Evolutionary conservation across 2,329 filamentous ascomycete species (phyloP), one percentile per base, ranked within the genome.

Genomic region (Nothophaeocryptopus gaeumannii): DNA sequence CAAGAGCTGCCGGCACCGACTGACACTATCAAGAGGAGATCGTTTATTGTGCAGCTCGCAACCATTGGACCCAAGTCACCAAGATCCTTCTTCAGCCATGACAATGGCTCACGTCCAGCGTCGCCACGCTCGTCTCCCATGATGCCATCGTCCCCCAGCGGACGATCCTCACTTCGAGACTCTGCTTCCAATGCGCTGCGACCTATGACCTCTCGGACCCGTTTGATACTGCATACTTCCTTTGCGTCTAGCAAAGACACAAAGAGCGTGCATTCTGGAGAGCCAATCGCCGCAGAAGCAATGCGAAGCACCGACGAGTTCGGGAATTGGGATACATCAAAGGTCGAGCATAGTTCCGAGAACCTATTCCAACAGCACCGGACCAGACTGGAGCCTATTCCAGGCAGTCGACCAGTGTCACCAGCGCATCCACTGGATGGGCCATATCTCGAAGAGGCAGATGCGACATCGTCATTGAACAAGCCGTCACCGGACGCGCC

Each of bases 301-400:
- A 53, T 64, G 13, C 66, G 71, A 20, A 70, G 70, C 30, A 65
- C 69, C 2, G 83, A 86, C 53, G 80, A 81, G 1, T 89, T 89
- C 60, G 86, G 89, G 60, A 83, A 79, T 2, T 89, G 86, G 86
- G 85, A 89, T 61, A 88, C 84, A 0, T 86, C 84, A 0, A 74
- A 76, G 0, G 82, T 88, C 2, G 84, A 79, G 2, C 79, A 84
- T 56, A 79, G 77, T 58, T 77, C 81, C 26, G 79, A 84, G 58
- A 76, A 77, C 2, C 77, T 83, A 1, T 63, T 81, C 44, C 78
- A 78, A 45, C 69, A 50, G 8, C 52, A 51, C 16, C 35, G 74
- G 9, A 73, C 75, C 16, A 63, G 79, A 45, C 74, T 91, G 5
- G 86, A 89, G 63, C 84, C 86, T 0, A 90, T 90, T 47, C 86